Evolutionary conservation across 495 filamentous ascomycete genomes (phyloP).

Genomic region (Peziza echinospora): DNA sequence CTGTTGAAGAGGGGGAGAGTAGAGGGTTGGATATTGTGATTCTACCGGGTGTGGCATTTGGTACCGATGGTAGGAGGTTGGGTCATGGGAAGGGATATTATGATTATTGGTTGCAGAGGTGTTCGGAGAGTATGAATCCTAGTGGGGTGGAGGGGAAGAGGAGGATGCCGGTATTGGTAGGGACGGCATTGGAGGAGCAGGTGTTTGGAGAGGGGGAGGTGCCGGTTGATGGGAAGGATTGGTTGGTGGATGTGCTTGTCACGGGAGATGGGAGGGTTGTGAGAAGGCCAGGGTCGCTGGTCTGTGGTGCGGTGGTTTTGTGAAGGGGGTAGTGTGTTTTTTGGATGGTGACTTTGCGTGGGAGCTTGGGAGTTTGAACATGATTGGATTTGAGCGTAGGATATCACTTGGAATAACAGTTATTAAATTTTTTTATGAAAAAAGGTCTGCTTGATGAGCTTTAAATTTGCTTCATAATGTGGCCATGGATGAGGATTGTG

Average conservation of each 20-base stretch:
- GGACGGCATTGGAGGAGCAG: slow-evolving; percentile 75
- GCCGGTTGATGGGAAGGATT: slow-evolving; percentile 45
- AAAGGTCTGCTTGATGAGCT: no score
- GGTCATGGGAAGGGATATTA: slow-evolving; percentile 97
- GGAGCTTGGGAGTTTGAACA: neutral
- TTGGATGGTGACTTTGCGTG: neutral
- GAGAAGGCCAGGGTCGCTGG: no score
- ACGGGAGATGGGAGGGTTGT: slow-evolving; percentile 29
- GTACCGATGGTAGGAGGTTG: slow-evolving; percentile 47
- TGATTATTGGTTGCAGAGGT: slow-evolving; percentile 70
- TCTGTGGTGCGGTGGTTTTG: neutral
- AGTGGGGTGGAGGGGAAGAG: slow-evolving; percentile 22
- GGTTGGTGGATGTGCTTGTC: slow-evolving; percentile 42
- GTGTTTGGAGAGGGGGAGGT: slow-evolving; percentile 40
- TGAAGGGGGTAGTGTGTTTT: neutral
- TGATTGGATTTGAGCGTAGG: neutral
- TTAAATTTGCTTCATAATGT: no score
- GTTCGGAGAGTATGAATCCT: no score
- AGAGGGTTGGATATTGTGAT: slow-evolving; percentile 62
- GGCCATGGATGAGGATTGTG: no score
- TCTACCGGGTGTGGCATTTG: slow-evolving; percentile 88
- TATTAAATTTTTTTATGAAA: neutral
- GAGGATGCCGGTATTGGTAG: slow-evolving; percentile 43
- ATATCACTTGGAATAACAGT: neutral
- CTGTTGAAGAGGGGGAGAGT: no score